Percentiles rank a stretch among this genome's conserved stretches.
These are phyloP conservation scores for Backusella tuberculispora DNA, from an alignment of 192 early-diverging fungal species.

Conservation along the genomic window DNA sequence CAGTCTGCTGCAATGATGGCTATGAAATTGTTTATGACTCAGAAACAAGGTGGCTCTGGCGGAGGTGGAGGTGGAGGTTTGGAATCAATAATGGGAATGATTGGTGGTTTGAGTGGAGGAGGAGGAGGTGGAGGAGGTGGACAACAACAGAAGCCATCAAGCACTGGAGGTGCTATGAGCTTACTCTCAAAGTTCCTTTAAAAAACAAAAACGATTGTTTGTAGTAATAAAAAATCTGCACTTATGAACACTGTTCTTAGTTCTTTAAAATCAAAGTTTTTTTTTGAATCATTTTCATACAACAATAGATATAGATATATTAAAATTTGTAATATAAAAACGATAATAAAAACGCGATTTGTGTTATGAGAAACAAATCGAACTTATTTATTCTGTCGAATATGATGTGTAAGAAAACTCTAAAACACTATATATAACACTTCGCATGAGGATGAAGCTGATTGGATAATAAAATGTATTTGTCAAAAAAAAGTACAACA, in stretches of 20 bases:
- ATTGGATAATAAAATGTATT: too few relatives aligned
- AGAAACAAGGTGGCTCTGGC: constrained; percentile 19
- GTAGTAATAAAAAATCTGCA: background rate
- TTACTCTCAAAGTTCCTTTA: constrained; percentile 40
- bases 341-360: too few relatives aligned
- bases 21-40: constrained; percentile 38
- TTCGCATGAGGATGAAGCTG: too few relatives aligned
- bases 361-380: too few relatives aligned
- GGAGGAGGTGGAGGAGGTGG: constrained; percentile 19
- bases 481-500: too few relatives aligned
- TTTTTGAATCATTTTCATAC: background rate
- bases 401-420: too few relatives aligned
- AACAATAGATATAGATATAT: too few relatives aligned
- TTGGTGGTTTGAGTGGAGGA: constrained; percentile 20
- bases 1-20: constrained; percentile 40
- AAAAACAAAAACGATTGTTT: background rate
- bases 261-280: background rate
- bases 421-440: too few relatives aligned
- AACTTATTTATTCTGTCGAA: too few relatives aligned
- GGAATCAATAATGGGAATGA: constrained; percentile 36
- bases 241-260: background rate
- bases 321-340: too few relatives aligned
- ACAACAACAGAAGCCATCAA: background rate
- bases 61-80: constrained; percentile 26
- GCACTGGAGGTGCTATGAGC: constrained; percentile 25